Base-by-base conservation (phyloP, 2,329 filamentous ascomycete species). In the Nakataea oryzae region DNA sequence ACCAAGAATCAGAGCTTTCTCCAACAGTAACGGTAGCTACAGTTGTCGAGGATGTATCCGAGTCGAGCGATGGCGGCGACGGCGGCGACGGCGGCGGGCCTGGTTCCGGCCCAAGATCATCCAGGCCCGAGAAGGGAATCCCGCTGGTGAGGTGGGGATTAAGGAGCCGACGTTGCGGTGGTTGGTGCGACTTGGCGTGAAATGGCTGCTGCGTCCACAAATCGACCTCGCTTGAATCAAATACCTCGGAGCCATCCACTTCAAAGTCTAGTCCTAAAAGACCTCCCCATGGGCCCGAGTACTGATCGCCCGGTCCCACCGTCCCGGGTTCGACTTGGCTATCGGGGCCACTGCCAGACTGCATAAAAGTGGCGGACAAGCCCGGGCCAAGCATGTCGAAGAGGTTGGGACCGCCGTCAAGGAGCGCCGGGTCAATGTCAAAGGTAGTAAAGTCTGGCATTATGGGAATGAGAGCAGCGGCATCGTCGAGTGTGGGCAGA, bases 331-430 rank as follows among this genome's bases (percentile, higher is more conserved):
- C 41, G 34, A 41, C 58, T 28, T 26, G 29, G 58, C 11, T 41
- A 9, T 17, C 27, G 58, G 54, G 3, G 54, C 50, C 26, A 32
- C 60, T 50, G 21, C 41, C 14, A n/a, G 41, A 11, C 21, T 50
- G 41, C 21, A n/a, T 50, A 6, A n/a, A n/a, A 58, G 54, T 29
- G 17, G 24, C 24, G 6, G 54, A 56, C 54, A 34, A 59, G 32
- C 68, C 67, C 41, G 67, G 64, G 13, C 70, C 71, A 7, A 76
- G 64, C 27, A 79, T 65, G 64, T 77, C 75, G 58, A 77, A 69
- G 60, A 76, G 75, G 55, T 72, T 71, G 29, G 41, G 41, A 9
- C 41, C 41, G 41, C 41, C n/a, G 41, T 50, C 41, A 7, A 4
- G 17, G 3, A 50, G 41, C 17, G 6, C 21, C 17, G 41, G 41